Base-by-base conservation (phyloP, 352 stramenopile species). In the Aphanomyces euteiches region DNA sequence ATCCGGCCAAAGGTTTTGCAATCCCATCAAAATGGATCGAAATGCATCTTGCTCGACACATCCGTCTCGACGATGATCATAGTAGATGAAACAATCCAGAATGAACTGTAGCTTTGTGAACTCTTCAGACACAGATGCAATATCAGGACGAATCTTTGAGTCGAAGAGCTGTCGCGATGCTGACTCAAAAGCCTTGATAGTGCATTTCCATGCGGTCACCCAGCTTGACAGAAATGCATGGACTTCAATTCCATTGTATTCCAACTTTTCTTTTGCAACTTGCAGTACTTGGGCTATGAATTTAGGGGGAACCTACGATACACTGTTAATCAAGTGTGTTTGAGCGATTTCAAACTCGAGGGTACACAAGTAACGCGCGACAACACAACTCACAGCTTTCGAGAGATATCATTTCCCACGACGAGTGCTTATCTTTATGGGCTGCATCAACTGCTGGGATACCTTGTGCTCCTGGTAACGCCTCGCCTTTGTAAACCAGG, bases 21-120 rank as follows among this genome's bases (percentile, higher is more conserved):
- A 37, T 7, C 64, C 64, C 13, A 50, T 13, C n/a, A 70, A 34
- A 17, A 64, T 70, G 6, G 48, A 39, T 4, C n/a, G 34, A 36
- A 70, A 70, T 39, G n/a, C 50, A 5, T 34, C 13, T 12, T 17
- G 19, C 1, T 70, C 64, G 5, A 70, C 64, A 54, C 64, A 70
- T 4, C 64, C 64, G 54, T 70, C 64, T 15, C 64, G 64, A 15
- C 45, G 19, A 12, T 50, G 64, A 50, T 70, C 64, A 39, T 45
- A 70, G 54, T 70, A 70, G 5, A 61, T 38, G 19, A 70, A 70
- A 38, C 64, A 70, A n/a, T 70, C 64, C 19, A 70, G 39, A 0
- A 70, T 13, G 7, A 61, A 34, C 13, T 37, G 43, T 3, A 63
- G 19, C 15, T 70, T 70, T 10, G 7, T 10, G 10, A 70, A 70